phyloP scores from a whole-genome alignment of 1,284 basidiomycete genomes.

The Anthracocystis panici-leucophaei region DNA sequence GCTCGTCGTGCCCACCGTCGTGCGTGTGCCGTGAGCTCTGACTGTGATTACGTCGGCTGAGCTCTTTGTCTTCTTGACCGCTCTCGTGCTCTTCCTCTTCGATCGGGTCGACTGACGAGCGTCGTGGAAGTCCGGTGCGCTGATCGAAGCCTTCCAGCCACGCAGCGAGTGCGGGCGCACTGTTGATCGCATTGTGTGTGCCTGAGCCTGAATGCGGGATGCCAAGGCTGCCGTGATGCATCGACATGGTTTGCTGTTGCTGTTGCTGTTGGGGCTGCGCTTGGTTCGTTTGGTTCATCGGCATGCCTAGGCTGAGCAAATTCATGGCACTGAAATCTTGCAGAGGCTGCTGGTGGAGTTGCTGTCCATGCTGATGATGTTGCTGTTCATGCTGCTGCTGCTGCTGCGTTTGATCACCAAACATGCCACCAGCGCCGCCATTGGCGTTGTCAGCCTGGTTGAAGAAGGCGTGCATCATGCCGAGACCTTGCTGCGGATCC shows the following conservation, averaged over 20 bases:
- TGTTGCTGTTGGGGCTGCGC: not conserved
- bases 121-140: constrained; percentile 50
- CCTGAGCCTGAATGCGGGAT: constrained; percentile 27
- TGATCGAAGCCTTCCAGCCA: constrained; percentile 55
- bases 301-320: constrained; percentile 44
- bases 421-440: constrained; percentile 7
- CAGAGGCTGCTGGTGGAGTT: constrained; percentile 21
- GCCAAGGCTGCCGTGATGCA: constrained; percentile 23
- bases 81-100: constrained; percentile 52
- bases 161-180: constrained; percentile 35
- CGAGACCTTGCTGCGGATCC: constrained; percentile 47
- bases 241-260: constrained; percentile 16
- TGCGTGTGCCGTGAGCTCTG: constrained; percentile 20
- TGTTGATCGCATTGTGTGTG: constrained; percentile 17
- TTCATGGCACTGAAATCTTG: constrained; percentile 53
- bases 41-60: constrained; percentile 38
- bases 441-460: constrained; percentile 19
- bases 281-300: constrained; percentile 18
- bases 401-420: constrained; percentile 23
- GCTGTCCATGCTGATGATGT: constrained; percentile 19
- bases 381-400: constrained; percentile 28
- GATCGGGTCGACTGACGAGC: constrained; percentile 55
- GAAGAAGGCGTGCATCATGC: constrained; percentile 53
- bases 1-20: constrained; percentile 31
- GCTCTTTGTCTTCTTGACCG: constrained; percentile 44